Evolutionary conservation across 345 rosid genomes (phyloP).

Genomic region (Eucalyptus shirleyi): DNA sequence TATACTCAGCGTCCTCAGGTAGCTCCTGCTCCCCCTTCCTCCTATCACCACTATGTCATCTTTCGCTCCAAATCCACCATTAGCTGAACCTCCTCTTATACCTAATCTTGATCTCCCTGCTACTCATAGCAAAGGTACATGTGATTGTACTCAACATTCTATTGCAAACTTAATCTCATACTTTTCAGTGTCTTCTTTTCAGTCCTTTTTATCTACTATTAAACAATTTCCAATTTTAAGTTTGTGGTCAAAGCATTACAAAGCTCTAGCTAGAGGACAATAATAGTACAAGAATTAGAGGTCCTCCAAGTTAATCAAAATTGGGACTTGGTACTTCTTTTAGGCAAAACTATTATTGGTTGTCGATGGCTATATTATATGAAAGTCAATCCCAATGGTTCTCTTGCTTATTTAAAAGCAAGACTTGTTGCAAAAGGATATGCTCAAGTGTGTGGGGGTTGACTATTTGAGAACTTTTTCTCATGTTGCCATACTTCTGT

Average conservation of each 20-base stretch:
- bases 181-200: neutral
- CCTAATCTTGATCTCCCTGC: neutral
- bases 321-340: neutral
- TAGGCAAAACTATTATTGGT: neutral
- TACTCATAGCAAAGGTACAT: neutral
- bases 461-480: neutral
- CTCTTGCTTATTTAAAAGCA: neutral
- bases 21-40: neutral
- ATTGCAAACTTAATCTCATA: neutral
- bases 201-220: neutral
- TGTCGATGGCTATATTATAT: too few species aligned
- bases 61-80: neutral
- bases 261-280: neutral
- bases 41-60: neutral
- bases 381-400: neutral
- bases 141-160: neutral
- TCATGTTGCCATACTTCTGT: neutral
- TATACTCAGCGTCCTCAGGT: fast-evolving
- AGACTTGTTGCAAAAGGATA: neutral
- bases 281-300: neutral
- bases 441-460: neutral
- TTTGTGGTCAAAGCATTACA: neutral
- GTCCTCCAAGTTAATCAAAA: neutral
- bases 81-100: neutral
- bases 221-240: neutral